These are phyloP conservation scores for Acanthamoeba lenticulata DNA, from an alignment of 208 protist species.

Conservation along the genomic window DNA sequence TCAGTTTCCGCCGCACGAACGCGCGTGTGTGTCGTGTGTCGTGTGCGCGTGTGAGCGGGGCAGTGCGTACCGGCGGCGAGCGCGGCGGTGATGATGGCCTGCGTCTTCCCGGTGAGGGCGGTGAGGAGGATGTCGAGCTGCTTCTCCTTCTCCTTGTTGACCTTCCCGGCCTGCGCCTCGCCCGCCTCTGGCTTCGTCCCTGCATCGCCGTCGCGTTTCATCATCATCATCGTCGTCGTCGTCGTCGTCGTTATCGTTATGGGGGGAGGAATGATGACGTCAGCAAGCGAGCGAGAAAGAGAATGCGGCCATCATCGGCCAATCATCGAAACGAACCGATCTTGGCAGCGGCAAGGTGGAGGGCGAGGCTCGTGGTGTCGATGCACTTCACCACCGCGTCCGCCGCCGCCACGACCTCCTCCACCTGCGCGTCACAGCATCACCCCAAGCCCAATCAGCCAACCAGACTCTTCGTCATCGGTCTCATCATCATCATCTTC, in stretches of 20 bases:
- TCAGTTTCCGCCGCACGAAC: neutral
- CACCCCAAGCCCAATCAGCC: no score
- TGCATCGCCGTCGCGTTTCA: neutral
- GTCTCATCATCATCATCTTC: no score
- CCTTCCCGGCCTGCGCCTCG: slow-evolving; percentile 21
- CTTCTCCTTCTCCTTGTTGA: slow-evolving; percentile 35
- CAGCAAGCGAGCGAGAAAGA: no score
- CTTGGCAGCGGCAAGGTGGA: slow-evolving; percentile 41
- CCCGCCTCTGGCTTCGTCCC: slow-evolving; percentile 47
- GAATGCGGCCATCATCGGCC: no score
- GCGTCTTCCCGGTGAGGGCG: slow-evolving; percentile 6
- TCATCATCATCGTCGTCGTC: neutral
- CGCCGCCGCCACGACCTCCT: neutral
- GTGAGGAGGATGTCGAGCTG: neutral
- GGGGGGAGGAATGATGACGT: neutral
- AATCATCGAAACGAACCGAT: neutral
- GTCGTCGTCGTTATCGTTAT: neutral
- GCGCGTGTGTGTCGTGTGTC: neutral
- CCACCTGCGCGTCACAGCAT: no score
- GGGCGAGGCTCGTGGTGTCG: slow-evolving; percentile 59
- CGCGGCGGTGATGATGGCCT: neutral
- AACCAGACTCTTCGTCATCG: no score
- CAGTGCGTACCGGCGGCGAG: neutral
- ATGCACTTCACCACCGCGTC: neutral
- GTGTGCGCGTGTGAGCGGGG: neutral